Evolutionary conservation across 129 eudicot genomes (phyloP).

Genomic region (Deinandra increscens): DNA sequence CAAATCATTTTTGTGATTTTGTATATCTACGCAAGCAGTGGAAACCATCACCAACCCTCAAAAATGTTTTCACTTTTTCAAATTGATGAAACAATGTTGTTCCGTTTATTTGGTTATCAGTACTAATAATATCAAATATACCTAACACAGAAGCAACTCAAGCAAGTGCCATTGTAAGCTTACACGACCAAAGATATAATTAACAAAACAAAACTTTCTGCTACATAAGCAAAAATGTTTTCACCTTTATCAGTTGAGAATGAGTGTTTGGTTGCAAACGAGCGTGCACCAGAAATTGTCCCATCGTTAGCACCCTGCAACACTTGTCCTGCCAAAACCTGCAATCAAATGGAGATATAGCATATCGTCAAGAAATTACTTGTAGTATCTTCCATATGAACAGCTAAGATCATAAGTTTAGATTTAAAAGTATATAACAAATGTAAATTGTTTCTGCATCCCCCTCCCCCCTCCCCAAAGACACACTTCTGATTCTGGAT

Average conservation of each 20-base stretch:
- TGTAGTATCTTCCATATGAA: not conserved
- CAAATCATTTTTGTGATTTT: constrained; percentile 44
- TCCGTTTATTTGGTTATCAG: not conserved
- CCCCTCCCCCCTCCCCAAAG: not conserved
- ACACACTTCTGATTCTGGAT: not conserved
- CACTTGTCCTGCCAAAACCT: constrained; percentile 61
- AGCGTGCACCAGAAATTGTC: constrained; percentile 40
- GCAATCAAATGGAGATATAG: constrained; percentile 14
- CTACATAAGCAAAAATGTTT: not conserved
- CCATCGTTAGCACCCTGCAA: constrained; percentile 48
- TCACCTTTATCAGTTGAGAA: constrained; percentile 87
- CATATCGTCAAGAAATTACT: constrained; percentile 17
- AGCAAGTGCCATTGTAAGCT: not conserved
- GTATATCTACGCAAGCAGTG: not conserved
- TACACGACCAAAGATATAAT: not conserved
- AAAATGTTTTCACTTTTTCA: not conserved
- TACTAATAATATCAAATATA: not conserved
- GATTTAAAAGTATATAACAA: not conserved
- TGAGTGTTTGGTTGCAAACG: constrained; percentile 82
- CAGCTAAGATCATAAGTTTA: not conserved
- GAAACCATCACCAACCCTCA: not conserved
- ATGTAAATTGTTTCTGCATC: not conserved
- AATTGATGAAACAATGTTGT: not conserved
- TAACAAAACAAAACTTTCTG: not conserved
- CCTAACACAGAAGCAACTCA: not conserved